Evolutionary conservation across 345 rosid species (phyloP), one percentile per base, ranked within the genome.

Genomic region (Laguncularia racemosa): DNA sequence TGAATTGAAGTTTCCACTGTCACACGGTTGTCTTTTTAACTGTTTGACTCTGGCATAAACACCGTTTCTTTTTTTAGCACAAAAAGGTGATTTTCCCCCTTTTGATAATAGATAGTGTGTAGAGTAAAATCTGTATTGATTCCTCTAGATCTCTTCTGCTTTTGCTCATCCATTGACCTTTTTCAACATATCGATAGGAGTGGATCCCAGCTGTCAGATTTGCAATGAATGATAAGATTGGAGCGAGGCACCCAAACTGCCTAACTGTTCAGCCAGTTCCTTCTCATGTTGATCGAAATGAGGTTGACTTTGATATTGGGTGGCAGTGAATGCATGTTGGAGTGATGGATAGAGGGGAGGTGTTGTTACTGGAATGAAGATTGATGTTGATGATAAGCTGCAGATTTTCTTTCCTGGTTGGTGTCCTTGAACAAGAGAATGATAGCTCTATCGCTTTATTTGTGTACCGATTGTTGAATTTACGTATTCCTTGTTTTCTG

Each of bases 321-420:
- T 71, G 57, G 84, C 99, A 49, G 89, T 92, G 57, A 97, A 92
- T 83, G 95, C 86, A 21, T 89, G 99, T 95, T 92, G 99, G 99
- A 89, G 90, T 56, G 99, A 93, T 85, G 99, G 99, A 60, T 93
- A 96, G 99, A 89, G 99, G 96, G 97, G 89, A 76, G 99, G 96
- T 44, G 81, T 89, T 70, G 78, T 87, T 23, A 71, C 71, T 26
- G 81, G 80, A 67, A 66, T 61, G 53, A 71, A 68, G 48, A 58
- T 59, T 21, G 55, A 55, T 43, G 57, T 72, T 52, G 78, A 71
- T 48, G 81, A 80, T 56, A 65, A 69, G 64, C 56, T 89, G 57
- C 85, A 70, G 89, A 78, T n/a, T n/a, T n/a, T n/a, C n/a, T n/a
- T n/a, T n/a, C n/a, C n/a, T n/a, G n/a, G n/a, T n/a, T n/a, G 33